Base-by-base conservation (phyloP, 139 green algal genomes). In the Chlamydomonas sphaeroides region DNA sequence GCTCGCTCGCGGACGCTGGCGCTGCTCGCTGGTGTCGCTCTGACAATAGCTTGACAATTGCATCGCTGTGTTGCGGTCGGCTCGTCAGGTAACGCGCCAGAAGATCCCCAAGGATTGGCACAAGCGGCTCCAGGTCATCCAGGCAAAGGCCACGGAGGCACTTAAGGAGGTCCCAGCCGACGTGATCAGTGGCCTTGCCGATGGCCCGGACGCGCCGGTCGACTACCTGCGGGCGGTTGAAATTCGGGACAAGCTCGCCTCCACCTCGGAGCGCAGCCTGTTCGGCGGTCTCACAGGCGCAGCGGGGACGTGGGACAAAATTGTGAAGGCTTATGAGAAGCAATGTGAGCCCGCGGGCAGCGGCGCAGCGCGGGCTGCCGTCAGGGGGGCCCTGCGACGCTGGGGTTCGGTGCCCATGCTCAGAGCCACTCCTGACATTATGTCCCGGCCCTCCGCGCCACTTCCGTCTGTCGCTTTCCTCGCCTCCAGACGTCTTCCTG, bases 101-200 rank as follows among this genome's bases (percentile, higher is more conserved):
- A 93, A 95, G 79, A 83, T 98, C 36, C 76, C 92, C 3, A 59
- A 78, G 8, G 94, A 96, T 77, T 98, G 93, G 94, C 87, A 86
- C 62, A 93, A 93, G 69, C 87, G 90, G 5, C 48, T 96, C 32
- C 70, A 91, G 36, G 90, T 86, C 3, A 93, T 97, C 62, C 89
- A 95, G 65, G 78, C 86, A 21, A 94, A 94, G 63, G 80, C 85
- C 0, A 71, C 53, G 0, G 89, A 93, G 42, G 88, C 86, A 0
- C 30, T 84, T 21, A 88, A 90, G 30, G 78, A 88, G 23, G 72
- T 95, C 53, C 94, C 91, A 6, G 28, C 85, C 11, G 74, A 79
- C 7, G 84, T 90, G n/a, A 66, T 92, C n/a, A 63, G 35, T n/a
- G 57, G 79, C 5, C 68, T 88, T 18, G 38, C 38, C 7, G 78